A percentile compares a stretch with the other conserved stretches of the same genome.
phyloP scores from a whole-genome alignment of 805 yeast genomes.

The Barnettozyma vustinii region DNA sequence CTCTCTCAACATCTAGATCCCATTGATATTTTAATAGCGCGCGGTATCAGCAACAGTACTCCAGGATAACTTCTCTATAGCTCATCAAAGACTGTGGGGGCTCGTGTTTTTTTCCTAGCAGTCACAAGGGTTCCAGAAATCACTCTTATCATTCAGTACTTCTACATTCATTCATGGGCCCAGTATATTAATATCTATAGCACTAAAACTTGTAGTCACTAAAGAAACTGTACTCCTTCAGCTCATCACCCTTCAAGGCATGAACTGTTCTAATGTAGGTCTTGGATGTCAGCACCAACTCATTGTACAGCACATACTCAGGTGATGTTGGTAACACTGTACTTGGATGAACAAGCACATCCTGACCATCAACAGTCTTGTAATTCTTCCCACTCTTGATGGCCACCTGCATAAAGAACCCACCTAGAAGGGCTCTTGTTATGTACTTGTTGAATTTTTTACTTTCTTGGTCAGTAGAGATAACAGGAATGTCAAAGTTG shows the following conservation, averaged over 20 bases:
- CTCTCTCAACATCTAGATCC: no score
- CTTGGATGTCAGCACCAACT: constrained; percentile 88
- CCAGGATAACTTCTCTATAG: no score
- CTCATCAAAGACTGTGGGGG: no score
- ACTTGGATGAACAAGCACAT: constrained; percentile 89
- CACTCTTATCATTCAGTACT: no score
- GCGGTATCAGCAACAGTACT: no score
- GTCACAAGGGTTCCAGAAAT: no score
- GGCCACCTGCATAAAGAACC: constrained; percentile 98
- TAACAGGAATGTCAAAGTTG: constrained; percentile 65
- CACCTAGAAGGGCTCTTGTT: constrained; percentile 82
- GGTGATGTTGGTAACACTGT: constrained; percentile 83
- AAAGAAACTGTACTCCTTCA: constrained; percentile 25
- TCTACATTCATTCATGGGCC: no score
- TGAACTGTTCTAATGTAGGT: constrained; percentile 95
- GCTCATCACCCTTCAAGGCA: constrained; percentile 79
- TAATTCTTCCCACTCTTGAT: constrained; percentile 88
- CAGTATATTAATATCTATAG: no score
- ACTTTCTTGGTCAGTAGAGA: constrained; percentile 62
- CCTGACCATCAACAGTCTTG: constrained; percentile 92
- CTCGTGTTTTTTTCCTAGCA: no score
- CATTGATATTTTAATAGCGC: no score
- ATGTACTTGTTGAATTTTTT: constrained; percentile 70
- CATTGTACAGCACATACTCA: constrained; percentile 94
- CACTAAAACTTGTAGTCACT: constrained; percentile 25